These are phyloP conservation scores for Pichia sp. DNA, from an alignment of 1,139 yeast species.

Conservation along the genomic window DNA sequence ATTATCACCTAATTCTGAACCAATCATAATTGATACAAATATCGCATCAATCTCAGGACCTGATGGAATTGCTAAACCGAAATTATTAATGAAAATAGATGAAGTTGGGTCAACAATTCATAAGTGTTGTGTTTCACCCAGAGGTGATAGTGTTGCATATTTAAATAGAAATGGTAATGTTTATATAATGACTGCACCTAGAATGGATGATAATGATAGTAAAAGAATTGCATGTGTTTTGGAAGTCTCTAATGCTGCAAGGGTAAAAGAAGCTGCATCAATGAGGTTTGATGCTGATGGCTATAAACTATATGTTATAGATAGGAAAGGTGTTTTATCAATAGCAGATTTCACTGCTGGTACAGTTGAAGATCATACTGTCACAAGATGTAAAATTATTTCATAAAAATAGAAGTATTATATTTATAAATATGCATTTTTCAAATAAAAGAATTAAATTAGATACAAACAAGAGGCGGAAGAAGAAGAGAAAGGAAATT, in stretches of 20 bases:
- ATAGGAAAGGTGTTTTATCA: conserved; percentile 71
- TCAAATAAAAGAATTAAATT: too few relatives aligned
- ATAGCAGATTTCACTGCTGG: conserved; percentile 89
- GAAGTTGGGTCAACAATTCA: conserved; percentile 83
- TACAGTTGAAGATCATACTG: conserved; percentile 69
- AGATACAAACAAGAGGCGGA: too few relatives aligned
- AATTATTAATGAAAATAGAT: conserved; percentile 52
- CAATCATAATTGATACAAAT: conserved; percentile 54
- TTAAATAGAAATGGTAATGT: conserved; percentile 73
- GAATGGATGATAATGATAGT: conserved; percentile 43
- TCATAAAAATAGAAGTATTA: conserved; percentile 16
- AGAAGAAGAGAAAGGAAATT: too few relatives aligned
- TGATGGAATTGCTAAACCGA: conserved; percentile 46
- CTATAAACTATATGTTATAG: conserved; percentile 67
- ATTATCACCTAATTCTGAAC: conserved; percentile 53
- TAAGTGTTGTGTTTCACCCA: conserved; percentile 67
- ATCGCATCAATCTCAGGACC: conserved; percentile 36
- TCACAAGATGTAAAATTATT: conserved; percentile 63
- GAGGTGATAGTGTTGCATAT: conserved; percentile 81
- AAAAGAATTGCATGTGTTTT: conserved; percentile 67
- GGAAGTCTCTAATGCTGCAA: conserved; percentile 68
- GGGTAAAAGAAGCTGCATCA: conserved; percentile 68
- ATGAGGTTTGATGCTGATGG: conserved; percentile 74
- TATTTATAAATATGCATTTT: too few relatives aligned
- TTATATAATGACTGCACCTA: conserved; percentile 62